Percentiles rank a stretch among this genome's conserved stretches.
phyloP scores from a whole-genome alignment of 2,329 filamentous ascomycete genomes.

The Trichoderma guizhouense region DNA sequence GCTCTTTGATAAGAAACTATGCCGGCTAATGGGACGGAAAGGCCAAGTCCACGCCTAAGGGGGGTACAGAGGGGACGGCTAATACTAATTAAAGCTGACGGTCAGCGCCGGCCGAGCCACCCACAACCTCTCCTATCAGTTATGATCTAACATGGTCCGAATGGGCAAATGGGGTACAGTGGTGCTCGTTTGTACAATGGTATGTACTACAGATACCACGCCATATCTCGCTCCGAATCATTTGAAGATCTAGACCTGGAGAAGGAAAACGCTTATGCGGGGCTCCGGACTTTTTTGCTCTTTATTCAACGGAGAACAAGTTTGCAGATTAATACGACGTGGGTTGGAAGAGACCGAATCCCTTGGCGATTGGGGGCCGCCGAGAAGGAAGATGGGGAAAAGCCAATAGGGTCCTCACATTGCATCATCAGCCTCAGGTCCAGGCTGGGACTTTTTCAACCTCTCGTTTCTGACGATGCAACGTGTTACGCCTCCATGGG shows the following conservation, averaged over 20 bases:
- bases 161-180: neutral
- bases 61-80: conserved; percentile 10
- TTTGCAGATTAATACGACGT: neutral
- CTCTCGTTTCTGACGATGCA: conserved; percentile 4
- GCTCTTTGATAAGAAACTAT: conserved; percentile 1
- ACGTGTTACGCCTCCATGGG: conserved; percentile 15
- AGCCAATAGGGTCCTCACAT: neutral
- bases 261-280: neutral
- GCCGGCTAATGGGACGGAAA: conserved; percentile 1
- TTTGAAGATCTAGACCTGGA: neutral
- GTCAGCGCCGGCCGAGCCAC: conserved; percentile 10
- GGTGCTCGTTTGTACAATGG: neutral
- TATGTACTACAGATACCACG: neutral
- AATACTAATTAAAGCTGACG: conserved; percentile 1
- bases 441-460: neutral
- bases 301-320: neutral
- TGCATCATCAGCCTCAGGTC: conserved; percentile 5
- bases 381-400: neutral
- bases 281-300: neutral
- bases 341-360: neutral
- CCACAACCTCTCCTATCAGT: neutral
- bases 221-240: neutral
- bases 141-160: neutral
- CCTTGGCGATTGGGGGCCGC: neutral
- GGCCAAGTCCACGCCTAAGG: conserved; percentile 2